These are phyloP conservation scores for Secale cereale DNA, from an alignment of 176 grass and related monocot species.

Conservation along the genomic window DNA sequence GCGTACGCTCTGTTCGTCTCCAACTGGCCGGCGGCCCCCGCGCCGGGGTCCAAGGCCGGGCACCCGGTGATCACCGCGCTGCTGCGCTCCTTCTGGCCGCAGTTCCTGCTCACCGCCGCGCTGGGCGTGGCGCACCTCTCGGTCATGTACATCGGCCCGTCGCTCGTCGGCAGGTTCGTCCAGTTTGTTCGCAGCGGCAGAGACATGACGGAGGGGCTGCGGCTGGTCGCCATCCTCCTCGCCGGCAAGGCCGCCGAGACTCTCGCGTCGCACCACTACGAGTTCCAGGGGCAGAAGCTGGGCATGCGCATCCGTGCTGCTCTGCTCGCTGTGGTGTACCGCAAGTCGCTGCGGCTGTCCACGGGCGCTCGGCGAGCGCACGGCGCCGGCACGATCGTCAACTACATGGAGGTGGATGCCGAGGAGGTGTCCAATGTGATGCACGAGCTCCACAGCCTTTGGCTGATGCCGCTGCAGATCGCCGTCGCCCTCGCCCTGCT, in stretches of 20 bases:
- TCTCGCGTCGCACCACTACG: slow-evolving; percentile 60
- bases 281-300: slow-evolving; percentile 61
- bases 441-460: slow-evolving; percentile 60
- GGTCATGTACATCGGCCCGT: slow-evolving; percentile 80
- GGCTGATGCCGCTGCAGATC: slow-evolving; percentile 72
- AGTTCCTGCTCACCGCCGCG: slow-evolving; percentile 38
- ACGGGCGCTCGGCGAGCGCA: slow-evolving; percentile 55
- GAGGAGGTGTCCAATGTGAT: slow-evolving; percentile 57
- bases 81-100: slow-evolving; percentile 62
- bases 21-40: slow-evolving; percentile 38
- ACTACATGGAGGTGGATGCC: slow-evolving; percentile 82
- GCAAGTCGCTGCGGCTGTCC: slow-evolving; percentile 67
- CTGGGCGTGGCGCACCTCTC: slow-evolving; percentile 49
- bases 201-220: slow-evolving; percentile 18
- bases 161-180: slow-evolving; percentile 55
- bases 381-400: slow-evolving; percentile 51
- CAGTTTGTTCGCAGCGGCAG: slow-evolving; percentile 39
- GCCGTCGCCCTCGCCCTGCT: slow-evolving; percentile 48
- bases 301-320: slow-evolving; percentile 67
- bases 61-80: slow-evolving; percentile 35
- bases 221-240: slow-evolving; percentile 41
- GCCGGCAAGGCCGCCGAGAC: slow-evolving; percentile 52
- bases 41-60: not conserved
- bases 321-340: slow-evolving; percentile 55
- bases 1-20: slow-evolving; percentile 40